Conservation (phyloP, 2,329 filamentous ascomycete genomes). For the Colletotrichum sp. region DNA sequence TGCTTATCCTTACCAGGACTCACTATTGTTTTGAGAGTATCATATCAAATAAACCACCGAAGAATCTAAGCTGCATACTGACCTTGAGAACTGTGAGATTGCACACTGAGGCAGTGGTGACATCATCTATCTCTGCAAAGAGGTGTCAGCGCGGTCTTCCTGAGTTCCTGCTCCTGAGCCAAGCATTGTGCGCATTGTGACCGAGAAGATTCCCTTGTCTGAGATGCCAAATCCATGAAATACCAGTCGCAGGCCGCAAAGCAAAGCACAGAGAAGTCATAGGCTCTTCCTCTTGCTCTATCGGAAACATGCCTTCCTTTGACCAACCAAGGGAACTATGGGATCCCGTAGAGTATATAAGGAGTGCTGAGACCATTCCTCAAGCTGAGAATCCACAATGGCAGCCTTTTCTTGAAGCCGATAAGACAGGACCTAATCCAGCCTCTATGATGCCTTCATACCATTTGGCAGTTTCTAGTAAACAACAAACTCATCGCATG, state of each 20-base stretch:
- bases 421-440: rapidly evolving
- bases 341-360: not conserved
- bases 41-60: too few relatives aligned
- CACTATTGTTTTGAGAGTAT: too few relatives aligned
- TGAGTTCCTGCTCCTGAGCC: not conserved
- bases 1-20: too few relatives aligned
- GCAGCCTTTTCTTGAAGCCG: not conserved
- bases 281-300: not conserved
- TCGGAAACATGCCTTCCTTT: not conserved
- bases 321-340: rapidly evolving
- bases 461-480: not conserved
- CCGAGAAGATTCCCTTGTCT: not conserved
- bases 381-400: not conserved
- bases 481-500: not conserved
- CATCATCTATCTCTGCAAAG: rapidly evolving
- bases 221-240: not conserved
- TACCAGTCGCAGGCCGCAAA: not conserved
- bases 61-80: too few relatives aligned
- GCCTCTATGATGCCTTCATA: not conserved
- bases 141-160: not conserved
- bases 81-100: rapidly evolving
- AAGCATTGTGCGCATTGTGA: not conserved
- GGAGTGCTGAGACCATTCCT: not conserved
- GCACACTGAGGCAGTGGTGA: not conserved
- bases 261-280: not conserved